Evolutionary conservation across 345 rosid genomes (phyloP), one percentile per base, ranked within the genome.

Genomic region (Iberis pinnata): DNA sequence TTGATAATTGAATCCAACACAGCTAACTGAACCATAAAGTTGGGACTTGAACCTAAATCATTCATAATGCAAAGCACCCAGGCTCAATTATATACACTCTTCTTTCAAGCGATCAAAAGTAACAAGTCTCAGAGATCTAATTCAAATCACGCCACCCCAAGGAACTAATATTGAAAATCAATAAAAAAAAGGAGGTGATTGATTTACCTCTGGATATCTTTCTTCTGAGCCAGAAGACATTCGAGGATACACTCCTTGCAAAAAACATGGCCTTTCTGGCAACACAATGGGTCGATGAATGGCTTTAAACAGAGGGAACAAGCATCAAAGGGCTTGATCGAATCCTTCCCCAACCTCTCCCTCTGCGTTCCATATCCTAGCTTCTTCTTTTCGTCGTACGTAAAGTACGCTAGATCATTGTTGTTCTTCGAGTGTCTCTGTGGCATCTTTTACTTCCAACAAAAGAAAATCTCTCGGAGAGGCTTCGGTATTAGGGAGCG

Each of bases 281-380:
- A 92, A 64, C 85, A 85, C 84, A 92, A 53, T 11, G 98, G 97
- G 20, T 83, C 83, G 18, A 88, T 85, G 60, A 88, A 71, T 11
- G 97, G 88, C 63, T 92, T 85, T 74, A 92, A 72, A 71, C 98
- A 92, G 72, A 88, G 98, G 31, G 78, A 75, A 63, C 98, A 92
- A 12, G 96, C 84, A 68, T 92, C 97, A 57, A 92, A 88, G 9
- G 97, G 98, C 68, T 92, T 92, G 18, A 88, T 81, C 2, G 97
- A 92, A 68, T 92, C 98, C 73, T 65, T 88, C 8, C 98, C 97
- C 8, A 92, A 83, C 57, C 98, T 61, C 82, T 92, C 98, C 74
- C 55, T 85, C 78, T 92, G 98, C 18, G 98, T 92, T 15, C 97
- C 98, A 41, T 88, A 92, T 2, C 97, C 95, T 46, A 92, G 76